These are phyloP conservation scores for Talaromyces stipitatus DNA, from an alignment of 495 filamentous ascomycete genomes.

Conservation along the genomic window DNA sequence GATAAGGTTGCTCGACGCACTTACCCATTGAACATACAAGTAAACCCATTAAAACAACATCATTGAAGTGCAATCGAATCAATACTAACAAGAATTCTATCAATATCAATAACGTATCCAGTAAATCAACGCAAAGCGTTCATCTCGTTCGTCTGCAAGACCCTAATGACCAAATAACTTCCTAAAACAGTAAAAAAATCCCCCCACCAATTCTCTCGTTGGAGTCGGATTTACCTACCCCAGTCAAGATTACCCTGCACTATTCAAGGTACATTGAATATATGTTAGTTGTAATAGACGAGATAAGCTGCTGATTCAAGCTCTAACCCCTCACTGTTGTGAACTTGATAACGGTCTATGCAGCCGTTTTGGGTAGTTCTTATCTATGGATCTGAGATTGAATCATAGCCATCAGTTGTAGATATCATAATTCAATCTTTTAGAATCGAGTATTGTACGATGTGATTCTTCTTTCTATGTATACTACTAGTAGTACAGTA, in stretches of 20 bases:
- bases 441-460: not conserved
- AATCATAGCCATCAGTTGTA: not conserved
- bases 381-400: constrained; percentile 17
- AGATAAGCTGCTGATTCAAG: not conserved
- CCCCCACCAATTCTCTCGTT: not conserved
- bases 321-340: not conserved
- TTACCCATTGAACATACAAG: not conserved
- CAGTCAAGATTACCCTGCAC: not conserved
- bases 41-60: not conserved
- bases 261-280: not conserved
- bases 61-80: too few species aligned
- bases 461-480: not conserved
- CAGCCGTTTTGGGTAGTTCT: not conserved
- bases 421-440: not conserved
- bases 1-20: not conserved
- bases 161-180: not conserved
- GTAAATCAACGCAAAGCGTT: not conserved
- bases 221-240: not conserved
- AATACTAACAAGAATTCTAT: not conserved
- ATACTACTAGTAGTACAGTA: not conserved
- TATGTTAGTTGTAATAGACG: not conserved
- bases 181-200: not conserved
- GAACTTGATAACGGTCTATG: not conserved
- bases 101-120: not conserved
- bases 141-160: not conserved